Evolutionary conservation across 805 yeast genomes (phyloP), one percentile per base, ranked within the genome.

Genomic region (Candida vaughaniae): DNA sequence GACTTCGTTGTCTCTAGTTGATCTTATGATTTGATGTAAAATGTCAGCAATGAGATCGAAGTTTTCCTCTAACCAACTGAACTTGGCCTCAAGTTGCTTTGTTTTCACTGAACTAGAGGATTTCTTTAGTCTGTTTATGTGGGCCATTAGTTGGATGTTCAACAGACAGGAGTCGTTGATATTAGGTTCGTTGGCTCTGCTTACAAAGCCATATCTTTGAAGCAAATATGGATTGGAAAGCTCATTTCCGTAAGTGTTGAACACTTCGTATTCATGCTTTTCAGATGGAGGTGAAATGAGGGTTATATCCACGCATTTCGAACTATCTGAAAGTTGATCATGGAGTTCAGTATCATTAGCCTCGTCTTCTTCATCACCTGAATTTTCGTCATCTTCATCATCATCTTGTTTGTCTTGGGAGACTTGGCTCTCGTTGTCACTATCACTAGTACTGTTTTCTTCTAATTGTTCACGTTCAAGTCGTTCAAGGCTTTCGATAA

Each of bases 181-280:
- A 36, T 66, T 64, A 5, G 38, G 40, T 1, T 66, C 62, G 45
- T 80, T 77, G 1, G 62, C 58, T 45, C 80, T 80, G 25, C 74
- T 64, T 7, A 81, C 75, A 55, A 90, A 89, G 1, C 96, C 96
- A 55, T 89, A 90, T 39, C 85, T 72, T 10, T 89, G 77, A 10
- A 89, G 56, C 27, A 90, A 61, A 25, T 76, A 71, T 0, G 84
- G 68, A 47, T 85, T 87, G 11, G 81, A 61, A 26, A 82, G 66
- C 18, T 80, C 82, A 40, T 66, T 61, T 0, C 96, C 97, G 50
- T 89, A 90, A 0, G 93, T 80, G 60, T 87, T 89, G 66, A 80
- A 85, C 10, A 91, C 52, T 52, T 91, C 96, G 39, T 47, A 52
- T 3, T 49, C 43, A 9, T 66, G 56, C 6, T 78, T 77, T 22